Conservation (phyloP, 495 filamentous ascomycete genomes). For the Podospora pseudocomata region DNA sequence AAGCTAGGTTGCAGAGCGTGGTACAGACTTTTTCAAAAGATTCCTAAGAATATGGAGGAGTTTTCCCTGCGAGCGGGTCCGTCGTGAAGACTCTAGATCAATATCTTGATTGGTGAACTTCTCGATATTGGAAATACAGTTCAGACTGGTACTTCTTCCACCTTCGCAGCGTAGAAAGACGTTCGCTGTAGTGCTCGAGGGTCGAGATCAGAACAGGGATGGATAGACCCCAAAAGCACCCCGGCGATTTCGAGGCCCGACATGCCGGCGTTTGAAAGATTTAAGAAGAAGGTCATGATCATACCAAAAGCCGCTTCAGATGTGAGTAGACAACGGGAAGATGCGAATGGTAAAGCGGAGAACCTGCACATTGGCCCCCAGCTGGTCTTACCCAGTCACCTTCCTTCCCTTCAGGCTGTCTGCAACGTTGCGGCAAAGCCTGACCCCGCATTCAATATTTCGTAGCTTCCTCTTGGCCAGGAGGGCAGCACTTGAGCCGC, state of each 20-base stretch:
- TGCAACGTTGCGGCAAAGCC: no score
- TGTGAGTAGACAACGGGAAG: no score
- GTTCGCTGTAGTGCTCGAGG: slow-evolving; percentile 37
- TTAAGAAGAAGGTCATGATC: not conserved
- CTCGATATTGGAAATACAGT: slow-evolving; percentile 35
- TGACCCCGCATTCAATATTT: no score
- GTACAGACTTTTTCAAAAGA: slow-evolving; percentile 34
- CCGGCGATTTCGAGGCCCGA: slow-evolving; percentile 46
- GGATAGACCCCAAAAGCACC: slow-evolving; percentile 33
- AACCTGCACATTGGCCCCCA: no score
- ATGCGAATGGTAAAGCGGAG: no score
- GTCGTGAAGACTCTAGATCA: slow-evolving; percentile 29
- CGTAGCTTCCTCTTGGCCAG: no score
- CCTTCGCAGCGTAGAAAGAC: slow-evolving; percentile 25
- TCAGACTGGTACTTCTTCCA: slow-evolving; percentile 30
- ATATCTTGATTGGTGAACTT: slow-evolving; percentile 31
- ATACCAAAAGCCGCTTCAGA: no score
- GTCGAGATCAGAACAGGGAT: slow-evolving; percentile 41
- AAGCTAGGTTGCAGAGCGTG: slow-evolving; percentile 32
- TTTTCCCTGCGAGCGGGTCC: slow-evolving; percentile 22
- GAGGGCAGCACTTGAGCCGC: no score
- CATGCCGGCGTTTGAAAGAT: slow-evolving; percentile 20
- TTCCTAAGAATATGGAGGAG: slow-evolving; percentile 28
- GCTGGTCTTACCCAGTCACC: no score
- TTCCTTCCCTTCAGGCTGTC: no score